Base-by-base conservation (phyloP, 2,329 filamentous ascomycete genomes). In the Tolypocladium inflatum region DNA sequence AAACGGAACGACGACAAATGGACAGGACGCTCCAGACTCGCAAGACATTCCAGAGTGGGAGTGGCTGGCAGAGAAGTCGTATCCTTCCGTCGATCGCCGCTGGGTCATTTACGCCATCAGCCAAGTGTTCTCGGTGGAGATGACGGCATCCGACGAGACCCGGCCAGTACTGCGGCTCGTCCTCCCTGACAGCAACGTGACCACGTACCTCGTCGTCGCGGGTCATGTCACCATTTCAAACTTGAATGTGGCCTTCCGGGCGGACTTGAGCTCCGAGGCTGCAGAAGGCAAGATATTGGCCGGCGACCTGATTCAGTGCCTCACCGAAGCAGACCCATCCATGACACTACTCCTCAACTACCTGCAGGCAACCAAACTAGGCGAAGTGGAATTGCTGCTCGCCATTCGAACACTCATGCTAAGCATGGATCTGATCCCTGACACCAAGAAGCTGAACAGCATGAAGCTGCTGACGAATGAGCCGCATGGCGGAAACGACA, bases 301-400 rank as follows among this genome's bases (percentile, higher is more conserved):
- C 13, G 81, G 82, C 39, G 83, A 88, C 58, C 76, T 91, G 4
- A 79, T 89, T 26, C 72, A 78, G 51, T 77, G 85, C 51, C 73
- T 91, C 42, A 79, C 81, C 1, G 78, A 85, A 54, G 77, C 86
- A n/a, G 88, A 91, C 64, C 81, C 84, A 3, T 84, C 85, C 39
- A 80, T 90, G 69, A 82, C 85, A 55, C 74, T 90, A 2, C 76
- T 91, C 43, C 78, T 86, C 50, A 81, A 80, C 57, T 83, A 90
- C 59, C 75, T 92, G 8, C 81, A 83, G 43, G 79, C 80, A 7
- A 88, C 87, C 9, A 82, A 84, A 64, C 78, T 91, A 21, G 83
- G 84, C 4, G 77, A 87, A 45, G 73, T 79, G 4, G 88, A 91
- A 67, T 76, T 91, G 7, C 78, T 90, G 2, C 75, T 86, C 58